phyloP scores from a whole-genome alignment of 176 grass and related monocot genomes.

The Carex cristatella region DNA sequence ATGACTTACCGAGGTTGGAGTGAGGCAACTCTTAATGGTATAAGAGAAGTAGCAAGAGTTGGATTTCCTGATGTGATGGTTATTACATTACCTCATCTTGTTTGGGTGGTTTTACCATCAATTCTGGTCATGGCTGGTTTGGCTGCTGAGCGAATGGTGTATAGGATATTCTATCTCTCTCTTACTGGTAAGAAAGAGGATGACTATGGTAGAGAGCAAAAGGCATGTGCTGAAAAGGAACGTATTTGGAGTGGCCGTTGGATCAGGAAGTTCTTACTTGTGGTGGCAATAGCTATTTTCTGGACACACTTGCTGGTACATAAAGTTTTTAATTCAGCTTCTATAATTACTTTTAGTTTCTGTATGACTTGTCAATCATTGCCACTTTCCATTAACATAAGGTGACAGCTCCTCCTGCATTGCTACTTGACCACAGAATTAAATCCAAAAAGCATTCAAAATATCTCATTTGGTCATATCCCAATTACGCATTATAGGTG shows the following conservation, averaged over 20 bases:
- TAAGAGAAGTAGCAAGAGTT: slow-evolving; percentile 25
- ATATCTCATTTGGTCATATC: neutral
- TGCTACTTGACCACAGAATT: neutral
- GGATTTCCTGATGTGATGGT: slow-evolving; percentile 90
- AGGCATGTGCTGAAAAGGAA: slow-evolving; percentile 23
- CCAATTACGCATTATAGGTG: neutral
- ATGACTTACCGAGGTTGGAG: slow-evolving; percentile 85
- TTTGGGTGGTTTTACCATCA: slow-evolving; percentile 62
- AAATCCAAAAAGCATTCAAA: neutral
- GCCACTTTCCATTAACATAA: neutral
- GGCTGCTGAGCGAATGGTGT: slow-evolving; percentile 59
- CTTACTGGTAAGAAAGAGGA: slow-evolving; percentile 90
- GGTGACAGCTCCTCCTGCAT: neutral
- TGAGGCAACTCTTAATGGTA: slow-evolving; percentile 26
- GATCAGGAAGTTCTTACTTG: slow-evolving; percentile 69
- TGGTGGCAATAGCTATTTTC: slow-evolving; percentile 44
- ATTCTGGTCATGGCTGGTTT: slow-evolving; percentile 62
- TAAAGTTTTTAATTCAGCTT: neutral
- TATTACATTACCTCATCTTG: slow-evolving; percentile 81
- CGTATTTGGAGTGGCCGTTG: slow-evolving; percentile 48
- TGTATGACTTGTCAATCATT: neutral
- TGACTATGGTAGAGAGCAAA: slow-evolving; percentile 53
- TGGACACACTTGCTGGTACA: slow-evolving; percentile 88
- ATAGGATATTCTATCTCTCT: slow-evolving; percentile 61
- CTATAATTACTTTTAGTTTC: neutral